These are phyloP conservation scores for Babesia caballi DNA, from an alignment of 169 alveolate genomes.

Conservation along the genomic window DNA sequence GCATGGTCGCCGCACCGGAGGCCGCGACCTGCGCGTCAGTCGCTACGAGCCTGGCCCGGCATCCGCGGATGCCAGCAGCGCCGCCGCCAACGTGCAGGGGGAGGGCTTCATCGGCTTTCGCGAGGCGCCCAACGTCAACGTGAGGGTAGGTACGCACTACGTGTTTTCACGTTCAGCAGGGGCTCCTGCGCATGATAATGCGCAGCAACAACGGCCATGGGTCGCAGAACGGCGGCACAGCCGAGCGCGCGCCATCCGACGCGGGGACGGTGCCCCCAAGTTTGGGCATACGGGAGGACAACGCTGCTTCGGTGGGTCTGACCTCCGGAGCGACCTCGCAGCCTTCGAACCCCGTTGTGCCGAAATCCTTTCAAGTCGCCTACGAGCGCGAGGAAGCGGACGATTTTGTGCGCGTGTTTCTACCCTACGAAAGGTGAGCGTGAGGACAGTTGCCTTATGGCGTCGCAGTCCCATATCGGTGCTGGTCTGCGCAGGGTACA, in stretches of 20 bases:
- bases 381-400: constrained; percentile 24
- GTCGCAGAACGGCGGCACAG: background rate
- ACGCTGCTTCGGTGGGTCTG: background rate
- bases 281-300: background rate
- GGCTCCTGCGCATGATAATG: constrained; percentile 51
- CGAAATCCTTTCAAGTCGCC: background rate
- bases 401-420: constrained; percentile 21
- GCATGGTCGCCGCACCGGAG: constrained; percentile 10
- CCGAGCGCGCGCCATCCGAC: background rate
- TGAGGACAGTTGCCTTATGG: background rate
- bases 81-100: background rate
- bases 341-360: background rate
- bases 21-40: background rate
- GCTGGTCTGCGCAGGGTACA: constrained; percentile 59
- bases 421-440: constrained; percentile 60
- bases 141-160: constrained; percentile 34
- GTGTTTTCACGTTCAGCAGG: constrained; percentile 2
- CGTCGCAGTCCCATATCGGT: constrained; percentile 52
- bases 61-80: background rate
- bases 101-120: background rate
- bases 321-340: background rate
- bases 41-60: background rate
- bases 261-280: background rate
- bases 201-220: constrained; percentile 26
- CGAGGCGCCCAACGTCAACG: constrained; percentile 25